Conservation (phyloP, 257 asterid genomes). For the Jasminum sambac region DNA sequence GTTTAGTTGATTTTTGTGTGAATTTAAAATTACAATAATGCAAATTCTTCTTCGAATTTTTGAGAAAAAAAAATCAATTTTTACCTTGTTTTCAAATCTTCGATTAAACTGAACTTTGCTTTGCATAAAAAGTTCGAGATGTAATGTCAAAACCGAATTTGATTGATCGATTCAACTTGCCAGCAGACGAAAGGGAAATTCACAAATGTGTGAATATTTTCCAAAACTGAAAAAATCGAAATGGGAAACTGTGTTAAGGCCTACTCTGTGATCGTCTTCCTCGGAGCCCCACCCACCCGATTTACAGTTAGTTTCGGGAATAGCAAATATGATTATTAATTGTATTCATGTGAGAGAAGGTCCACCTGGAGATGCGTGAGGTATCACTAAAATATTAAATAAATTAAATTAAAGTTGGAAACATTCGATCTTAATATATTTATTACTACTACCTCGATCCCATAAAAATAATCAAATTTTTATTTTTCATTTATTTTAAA, state of each 20-base stretch:
- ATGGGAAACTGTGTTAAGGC: slow-evolving; percentile 21
- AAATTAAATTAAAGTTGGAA: slow-evolving; percentile 18
- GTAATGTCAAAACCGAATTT: too few relatives aligned
- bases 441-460: too few relatives aligned
- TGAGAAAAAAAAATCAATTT: too few relatives aligned
- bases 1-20: background rate
- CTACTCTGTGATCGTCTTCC: background rate
- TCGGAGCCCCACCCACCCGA: slow-evolving; percentile 3
- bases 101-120: too few relatives aligned
- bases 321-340: slow-evolving; percentile 18
- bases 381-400: slow-evolving; percentile 31
- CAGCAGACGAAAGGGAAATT: background rate
- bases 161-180: too few relatives aligned
- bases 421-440: too few relatives aligned
- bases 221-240: slow-evolving; percentile 46
- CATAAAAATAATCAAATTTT: too few relatives aligned
- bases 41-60: too few relatives aligned
- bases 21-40: too few relatives aligned
- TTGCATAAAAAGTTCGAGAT: too few relatives aligned
- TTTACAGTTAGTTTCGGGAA: slow-evolving; percentile 27
- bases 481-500: too few relatives aligned
- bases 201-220: background rate
- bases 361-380: slow-evolving; percentile 59
- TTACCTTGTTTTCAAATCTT: too few relatives aligned
- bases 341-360: slow-evolving; percentile 21